A percentile compares a stretch with the other conserved stretches of the same genome.
phyloP scores from a whole-genome alignment of 2,329 filamentous ascomycete species.

The Clarireedia monteithiana region DNA sequence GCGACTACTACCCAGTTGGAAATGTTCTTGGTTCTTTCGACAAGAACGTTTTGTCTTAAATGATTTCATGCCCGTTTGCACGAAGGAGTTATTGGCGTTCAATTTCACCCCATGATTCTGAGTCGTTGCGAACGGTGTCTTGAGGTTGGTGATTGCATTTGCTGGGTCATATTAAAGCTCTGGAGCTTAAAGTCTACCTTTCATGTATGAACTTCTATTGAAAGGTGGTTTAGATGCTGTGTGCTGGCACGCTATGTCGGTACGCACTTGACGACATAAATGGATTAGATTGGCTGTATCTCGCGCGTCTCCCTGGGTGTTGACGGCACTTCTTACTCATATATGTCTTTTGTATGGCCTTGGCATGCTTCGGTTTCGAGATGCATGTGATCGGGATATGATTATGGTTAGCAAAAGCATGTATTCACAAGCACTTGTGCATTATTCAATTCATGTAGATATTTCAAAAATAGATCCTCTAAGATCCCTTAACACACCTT shows the following conservation, averaged over 20 bases:
- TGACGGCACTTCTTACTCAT: background rate
- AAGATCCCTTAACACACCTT: background rate
- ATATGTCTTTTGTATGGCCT: slow-evolving; percentile 2
- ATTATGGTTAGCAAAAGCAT: background rate
- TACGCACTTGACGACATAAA: slow-evolving; percentile 2
- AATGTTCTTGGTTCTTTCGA: slow-evolving; percentile 3
- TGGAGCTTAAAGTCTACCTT: slow-evolving; percentile 4
- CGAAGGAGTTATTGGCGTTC: slow-evolving; percentile 7
- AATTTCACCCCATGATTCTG: background rate
- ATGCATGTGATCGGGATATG: background rate
- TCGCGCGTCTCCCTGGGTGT: slow-evolving; percentile 1
- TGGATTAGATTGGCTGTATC: slow-evolving; percentile 1
- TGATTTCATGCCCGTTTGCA: slow-evolving; percentile 9
- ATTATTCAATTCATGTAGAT: slow-evolving; percentile 8
- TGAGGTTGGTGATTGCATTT: background rate
- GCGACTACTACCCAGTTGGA: slow-evolving; percentile 13
- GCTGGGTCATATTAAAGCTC: background rate
- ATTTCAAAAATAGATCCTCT: background rate
- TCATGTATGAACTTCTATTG: slow-evolving; percentile 11
- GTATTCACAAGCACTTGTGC: background rate
- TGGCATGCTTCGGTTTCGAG: background rate
- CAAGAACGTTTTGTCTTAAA: slow-evolving; percentile 4
- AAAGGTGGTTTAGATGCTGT: slow-evolving; percentile 2
- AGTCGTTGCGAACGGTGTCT: background rate
- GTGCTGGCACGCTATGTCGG: slow-evolving; percentile 3